Evolutionary conservation across 2,329 filamentous ascomycete genomes (phyloP).

Genomic region (Periconia sp.): DNA sequence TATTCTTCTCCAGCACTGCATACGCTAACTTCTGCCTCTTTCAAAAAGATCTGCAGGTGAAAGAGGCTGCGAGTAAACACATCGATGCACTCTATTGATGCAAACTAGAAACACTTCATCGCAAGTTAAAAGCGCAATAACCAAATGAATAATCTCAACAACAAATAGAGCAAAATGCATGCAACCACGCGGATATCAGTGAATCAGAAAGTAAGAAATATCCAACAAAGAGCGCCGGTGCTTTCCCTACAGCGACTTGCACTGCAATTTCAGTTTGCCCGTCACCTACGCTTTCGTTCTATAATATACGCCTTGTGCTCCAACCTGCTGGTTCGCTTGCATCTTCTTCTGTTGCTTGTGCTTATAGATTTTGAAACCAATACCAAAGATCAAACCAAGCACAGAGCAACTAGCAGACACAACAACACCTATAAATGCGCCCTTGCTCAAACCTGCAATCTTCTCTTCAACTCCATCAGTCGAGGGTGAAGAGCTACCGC

Average conservation of each 20-base stretch:
- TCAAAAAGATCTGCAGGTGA: no score
- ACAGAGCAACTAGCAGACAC: conserved; percentile 12
- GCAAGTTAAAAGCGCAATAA: no score
- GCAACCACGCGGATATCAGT: no score
- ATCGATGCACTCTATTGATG: no score
- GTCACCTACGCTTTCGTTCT: conserved; percentile 1
- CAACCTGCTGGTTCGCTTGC: conserved; percentile 3
- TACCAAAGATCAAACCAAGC: conserved; percentile 12
- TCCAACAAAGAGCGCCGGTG: not conserved
- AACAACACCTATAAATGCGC: conserved; percentile 15
- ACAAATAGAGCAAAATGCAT: no score
- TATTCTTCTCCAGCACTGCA: no score
- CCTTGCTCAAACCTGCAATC: conserved; percentile 15
- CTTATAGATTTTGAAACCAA: conserved; percentile 17
- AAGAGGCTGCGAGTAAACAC: no score
- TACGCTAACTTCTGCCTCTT: no score
- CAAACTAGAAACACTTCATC: no score
- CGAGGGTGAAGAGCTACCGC: not conserved
- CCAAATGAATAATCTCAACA: no score
- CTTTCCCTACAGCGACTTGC: not conserved
- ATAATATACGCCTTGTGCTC: not conserved
- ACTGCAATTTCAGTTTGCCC: no score
- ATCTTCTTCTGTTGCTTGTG: conserved; percentile 12
- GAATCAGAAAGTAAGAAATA: no score
- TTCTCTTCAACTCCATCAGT: conserved; percentile 4